Evolutionary conservation across 306 rosid species (phyloP), one percentile per base, ranked within the genome.

Genomic region (Fragaria ananassa): DNA sequence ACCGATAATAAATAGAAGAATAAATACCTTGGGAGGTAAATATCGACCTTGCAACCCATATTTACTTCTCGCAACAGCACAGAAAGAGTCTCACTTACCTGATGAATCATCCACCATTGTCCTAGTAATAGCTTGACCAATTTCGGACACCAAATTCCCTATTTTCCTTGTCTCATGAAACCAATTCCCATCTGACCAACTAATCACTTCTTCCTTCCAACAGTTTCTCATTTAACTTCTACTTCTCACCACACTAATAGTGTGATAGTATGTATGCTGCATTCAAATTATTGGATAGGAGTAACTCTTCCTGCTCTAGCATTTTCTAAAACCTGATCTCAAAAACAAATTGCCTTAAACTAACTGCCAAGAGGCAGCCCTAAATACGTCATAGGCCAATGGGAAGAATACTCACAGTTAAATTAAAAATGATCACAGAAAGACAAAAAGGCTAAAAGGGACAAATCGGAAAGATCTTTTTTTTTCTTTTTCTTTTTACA

Each of bases 391-490:
- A n/a, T n/a, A n/a, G 61, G 27, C 29, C 29, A n/a, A 56, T 56
- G 13, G 37, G 19, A 27, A n/a, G 8, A 60, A 39, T 31, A 51
- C 14, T 14, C 81, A 72, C 41, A 35, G 45, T 46, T 60, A 51
- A 73, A 79, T 39, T 75, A 50, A 49, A 53, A 6, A 39, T 10
- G 41, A 77, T 10, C 39, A 13, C 23, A 68, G 39, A 46, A 69
- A 45, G 56, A 56, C 5, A 54, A 54, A 19, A n/a, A 3, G 27
- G 7, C 6, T n/a, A 60, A 27, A 45, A n/a, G 5, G 49, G 35
- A 35, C 41, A 5, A 12, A 56, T 83, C 83, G 54, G 29, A n/a
- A n/a, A n/a, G 13, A 56, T 8, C 13, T 56, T 18, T 21, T 56
- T 56, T 8, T 8, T 42, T 42, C 11, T 42, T 42, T 8, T 42